Conservation (phyloP, 2,329 filamentous ascomycete species). For the Neopestalotiopsis sp. region DNA sequence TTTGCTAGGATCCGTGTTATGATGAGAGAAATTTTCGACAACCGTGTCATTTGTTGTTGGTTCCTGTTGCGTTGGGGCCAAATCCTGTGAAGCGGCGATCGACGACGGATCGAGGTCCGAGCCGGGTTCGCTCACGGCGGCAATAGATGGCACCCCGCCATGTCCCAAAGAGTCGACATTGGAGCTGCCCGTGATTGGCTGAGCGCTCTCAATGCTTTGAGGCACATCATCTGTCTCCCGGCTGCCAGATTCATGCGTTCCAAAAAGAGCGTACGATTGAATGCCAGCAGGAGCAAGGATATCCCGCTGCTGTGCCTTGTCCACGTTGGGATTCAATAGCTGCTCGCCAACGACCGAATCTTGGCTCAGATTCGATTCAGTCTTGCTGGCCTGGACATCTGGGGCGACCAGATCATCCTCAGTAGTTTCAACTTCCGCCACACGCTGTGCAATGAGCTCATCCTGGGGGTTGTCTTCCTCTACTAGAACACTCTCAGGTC, state of each 20-base stretch:
- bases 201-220: neutral
- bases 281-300: neutral
- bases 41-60: neutral
- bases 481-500: slow-evolving; percentile 15
- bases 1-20: neutral
- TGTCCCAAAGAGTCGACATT: neutral
- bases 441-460: neutral
- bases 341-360: neutral
- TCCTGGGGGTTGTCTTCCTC: slow-evolving; percentile 9
- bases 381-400: neutral
- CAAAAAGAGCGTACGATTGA: neutral
- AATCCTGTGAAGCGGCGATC: neutral
- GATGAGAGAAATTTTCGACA: neutral
- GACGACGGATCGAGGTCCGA: neutral
- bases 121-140: neutral
- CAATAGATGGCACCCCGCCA: neutral
- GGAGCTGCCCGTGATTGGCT: neutral
- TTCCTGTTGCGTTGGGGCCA: neutral
- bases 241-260: neutral
- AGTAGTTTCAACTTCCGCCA: slow-evolving; percentile 15
- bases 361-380: neutral
- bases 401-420: slow-evolving; percentile 17
- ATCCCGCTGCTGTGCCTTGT: neutral
- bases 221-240: neutral
- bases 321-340: neutral